Evolutionary conservation across 805 yeast genomes (phyloP).

Genomic region (Starmerella sirachaensis): DNA sequence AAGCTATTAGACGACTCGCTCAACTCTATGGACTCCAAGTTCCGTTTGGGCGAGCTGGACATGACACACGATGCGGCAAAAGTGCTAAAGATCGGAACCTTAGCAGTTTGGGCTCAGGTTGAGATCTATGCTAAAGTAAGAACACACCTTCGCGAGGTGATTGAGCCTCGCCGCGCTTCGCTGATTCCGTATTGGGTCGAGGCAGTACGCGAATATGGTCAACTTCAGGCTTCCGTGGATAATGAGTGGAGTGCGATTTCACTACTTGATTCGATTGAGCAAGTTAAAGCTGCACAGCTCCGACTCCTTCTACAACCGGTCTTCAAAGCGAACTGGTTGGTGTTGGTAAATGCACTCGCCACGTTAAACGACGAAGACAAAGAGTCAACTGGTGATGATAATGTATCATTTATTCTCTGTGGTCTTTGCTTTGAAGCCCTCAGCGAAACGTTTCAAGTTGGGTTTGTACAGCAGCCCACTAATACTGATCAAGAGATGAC

Average conservation of each 20-base stretch:
- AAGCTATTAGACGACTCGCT: constrained; percentile 55
- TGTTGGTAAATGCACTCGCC: constrained; percentile 64
- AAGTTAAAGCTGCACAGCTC: constrained; percentile 25
- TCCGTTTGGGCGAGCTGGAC: constrained; percentile 29
- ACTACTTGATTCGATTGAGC: constrained; percentile 25
- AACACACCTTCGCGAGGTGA: constrained; percentile 30
- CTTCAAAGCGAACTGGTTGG: constrained; percentile 59
- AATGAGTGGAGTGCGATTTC: constrained; percentile 21
- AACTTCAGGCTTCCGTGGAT: constrained; percentile 44
- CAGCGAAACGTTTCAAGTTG: constrained; percentile 30
- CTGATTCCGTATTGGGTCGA: constrained; percentile 73
- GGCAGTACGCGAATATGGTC: constrained; percentile 60
- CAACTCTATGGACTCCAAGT: constrained; percentile 38
- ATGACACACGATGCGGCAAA: constrained; percentile 29
- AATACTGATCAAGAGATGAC: not conserved
- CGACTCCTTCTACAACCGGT: constrained; percentile 35
- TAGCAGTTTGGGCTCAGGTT: constrained; percentile 35
- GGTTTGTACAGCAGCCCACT: not conserved
- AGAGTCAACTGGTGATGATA: constrained; percentile 35
- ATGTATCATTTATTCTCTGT: constrained; percentile 59
- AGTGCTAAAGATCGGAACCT: constrained; percentile 29
- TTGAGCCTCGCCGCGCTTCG: constrained; percentile 41
- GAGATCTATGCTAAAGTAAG: constrained; percentile 23
- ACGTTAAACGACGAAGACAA: constrained; percentile 37
- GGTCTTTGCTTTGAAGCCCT: constrained; percentile 74